A percentile compares a stretch with the other conserved stretches of the same genome.
Conservation (phyloP, 2,329 filamentous ascomycete species). For the Periconia sp. region DNA sequence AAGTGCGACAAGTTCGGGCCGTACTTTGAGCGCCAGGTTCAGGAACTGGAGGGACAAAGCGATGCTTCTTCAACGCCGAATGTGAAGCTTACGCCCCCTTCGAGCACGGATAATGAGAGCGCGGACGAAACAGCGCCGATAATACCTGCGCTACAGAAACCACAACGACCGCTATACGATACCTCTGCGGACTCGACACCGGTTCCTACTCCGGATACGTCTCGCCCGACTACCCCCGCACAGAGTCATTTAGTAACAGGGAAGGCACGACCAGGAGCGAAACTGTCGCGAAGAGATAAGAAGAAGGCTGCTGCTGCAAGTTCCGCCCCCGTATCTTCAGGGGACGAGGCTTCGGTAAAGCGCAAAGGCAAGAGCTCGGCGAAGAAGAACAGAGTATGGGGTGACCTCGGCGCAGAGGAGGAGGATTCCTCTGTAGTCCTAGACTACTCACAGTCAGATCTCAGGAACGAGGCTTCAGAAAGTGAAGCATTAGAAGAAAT, state of each 20-base stretch:
- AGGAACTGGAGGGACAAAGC: slow-evolving; percentile 73
- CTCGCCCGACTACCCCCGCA: slow-evolving; percentile 78
- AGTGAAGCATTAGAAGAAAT: slow-evolving; percentile 73
- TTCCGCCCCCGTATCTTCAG: slow-evolving; percentile 74
- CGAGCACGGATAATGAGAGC: slow-evolving; percentile 56
- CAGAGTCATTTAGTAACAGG: slow-evolving; percentile 71
- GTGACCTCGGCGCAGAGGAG: slow-evolving; percentile 88
- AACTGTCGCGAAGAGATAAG: slow-evolving; percentile 80
- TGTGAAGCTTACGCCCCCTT: slow-evolving; percentile 59
- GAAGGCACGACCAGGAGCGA: slow-evolving; percentile 75
- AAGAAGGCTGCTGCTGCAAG: slow-evolving; percentile 64
- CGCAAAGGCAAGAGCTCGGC: slow-evolving; percentile 65
- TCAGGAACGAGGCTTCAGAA: slow-evolving; percentile 54
- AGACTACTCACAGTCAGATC: slow-evolving; percentile 81
- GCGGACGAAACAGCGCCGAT: slow-evolving; percentile 59
- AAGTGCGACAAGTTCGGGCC: slow-evolving; percentile 80
- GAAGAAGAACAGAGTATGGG: slow-evolving; percentile 93
- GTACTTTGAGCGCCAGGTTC: slow-evolving; percentile 93
- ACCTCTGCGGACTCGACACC: slow-evolving; percentile 73
- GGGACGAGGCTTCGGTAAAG: slow-evolving; percentile 72
- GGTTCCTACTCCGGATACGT: slow-evolving; percentile 73
- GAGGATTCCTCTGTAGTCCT: slow-evolving; percentile 77
- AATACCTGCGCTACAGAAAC: slow-evolving; percentile 58
- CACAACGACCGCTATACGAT: slow-evolving; percentile 42
- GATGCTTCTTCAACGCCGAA: slow-evolving; percentile 37